Base-by-base conservation (phyloP, 352 stramenopile species). In the Phytophthora citrophthora region DNA sequence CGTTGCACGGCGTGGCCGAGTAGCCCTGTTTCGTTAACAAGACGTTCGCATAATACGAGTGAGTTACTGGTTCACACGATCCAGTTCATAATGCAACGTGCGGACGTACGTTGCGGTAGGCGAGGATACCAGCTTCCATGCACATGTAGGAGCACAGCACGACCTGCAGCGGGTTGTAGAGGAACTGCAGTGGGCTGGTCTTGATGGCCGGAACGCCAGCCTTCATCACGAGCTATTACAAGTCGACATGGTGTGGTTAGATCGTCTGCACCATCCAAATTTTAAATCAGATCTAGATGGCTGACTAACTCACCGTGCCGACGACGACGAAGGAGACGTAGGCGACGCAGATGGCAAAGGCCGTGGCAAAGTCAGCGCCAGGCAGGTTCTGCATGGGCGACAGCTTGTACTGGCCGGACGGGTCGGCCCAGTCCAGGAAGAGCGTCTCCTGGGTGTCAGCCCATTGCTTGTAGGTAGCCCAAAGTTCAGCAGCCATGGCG, bases 111-210 rank as follows among this genome's bases (percentile, higher is more conserved):
- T 96, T 91, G 62, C 91, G 91, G 81, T 98, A 98, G 20, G 95
- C 95, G 48, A 98, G 75, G 44, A 99, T 87, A 24, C 76, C 78
- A 16, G 90, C 91, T 74, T 99, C 96, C 51, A 99, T 88, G 57
- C 89, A 98, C 94, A 98, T 98, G 86, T 98, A 99, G 29, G 95
- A 94, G 76, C 95, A 98, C 7, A 98, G 70, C 68, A 98, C 90
- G 48, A 99, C 96, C 76, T 99, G 96, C 12, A 97, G 89, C 41
- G 97, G 91, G 81, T 99, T 99, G 93, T 99, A 99, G 15, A 98
- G 29, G 72, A 99, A 98, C 74, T 98, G 97, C 59, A 98, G 73
- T 13, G 68, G 61, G 29, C 66, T 81, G 18, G 85, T 93, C 65
- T 94, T 94, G 62, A 94, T 80, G 34, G 72, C 77, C 9, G 83